Evolutionary conservation across 345 rosid genomes (phyloP), one percentile per base, ranked within the genome.

Genomic region (Conringia planisiliqua): DNA sequence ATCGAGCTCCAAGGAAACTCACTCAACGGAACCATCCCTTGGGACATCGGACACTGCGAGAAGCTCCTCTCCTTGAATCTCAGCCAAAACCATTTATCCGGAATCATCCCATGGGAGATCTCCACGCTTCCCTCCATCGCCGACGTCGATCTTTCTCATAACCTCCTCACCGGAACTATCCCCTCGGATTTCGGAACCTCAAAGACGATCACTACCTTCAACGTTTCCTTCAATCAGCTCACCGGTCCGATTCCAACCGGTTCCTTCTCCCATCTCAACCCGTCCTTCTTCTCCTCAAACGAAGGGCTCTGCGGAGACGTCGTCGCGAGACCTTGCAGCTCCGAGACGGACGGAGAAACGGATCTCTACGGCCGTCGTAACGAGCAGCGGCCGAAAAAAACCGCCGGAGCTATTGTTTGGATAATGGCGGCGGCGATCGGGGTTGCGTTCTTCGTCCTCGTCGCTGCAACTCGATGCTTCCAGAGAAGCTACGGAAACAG

Each of bases 381-480:
- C 68, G 85, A 86, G 60, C 84, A 87, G 30, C 78, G 82, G 73
- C 88, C 91, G 13, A 92, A 72, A 68, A 81, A 81, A 71, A 84
- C 91, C 0, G 93, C 90, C 0, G 96, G 99, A 1, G 98, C 99
- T 2, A 83, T 96, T 12, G 88, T 92, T 3, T 96, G 99, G 99
- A 90, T 96, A 7, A 55, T 85, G 81, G 97, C 99, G 4, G 97
- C 98, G 2, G 96, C 93, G 9, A 86, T 92, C 6, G 97, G 97
- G 1, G 79, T 87, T 14, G 93, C 93, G 2, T 72, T 96, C 29
- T 87, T 96, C 59, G 85, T 88, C 20, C 84, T 92, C 2, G 88
- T 92, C 2, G 98, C 97, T 0, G 93, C 88, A 4, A 84, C 89
- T 5, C 69, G 94, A 29, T 92, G 96, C 64, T 89, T 89, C 88